Percentiles rank a stretch among this genome's conserved stretches.
phyloP scores from a whole-genome alignment of 202 grass and related monocot genomes.

The Panicum virgatum region DNA sequence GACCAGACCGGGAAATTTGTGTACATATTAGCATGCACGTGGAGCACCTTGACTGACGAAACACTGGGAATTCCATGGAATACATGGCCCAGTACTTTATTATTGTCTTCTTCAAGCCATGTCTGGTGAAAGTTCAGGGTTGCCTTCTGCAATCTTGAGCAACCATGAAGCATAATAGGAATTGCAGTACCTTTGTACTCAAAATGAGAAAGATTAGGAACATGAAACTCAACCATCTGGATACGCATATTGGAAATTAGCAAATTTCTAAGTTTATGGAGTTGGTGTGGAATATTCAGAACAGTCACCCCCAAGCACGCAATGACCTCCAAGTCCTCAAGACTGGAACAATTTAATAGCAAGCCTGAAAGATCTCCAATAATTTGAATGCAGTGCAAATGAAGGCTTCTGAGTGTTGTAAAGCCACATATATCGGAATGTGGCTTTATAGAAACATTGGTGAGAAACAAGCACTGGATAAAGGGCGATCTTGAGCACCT shows the following conservation, averaged over 20 bases:
- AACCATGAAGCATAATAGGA: constrained; percentile 17
- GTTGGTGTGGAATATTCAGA: constrained; percentile 9
- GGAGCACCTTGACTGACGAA: constrained; percentile 17
- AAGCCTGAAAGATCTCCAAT: constrained; percentile 4
- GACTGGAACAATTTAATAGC: neutral
- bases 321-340: constrained; percentile 29
- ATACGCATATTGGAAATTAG: neutral
- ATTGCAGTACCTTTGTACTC: neutral
- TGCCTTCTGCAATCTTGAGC: constrained; percentile 17
- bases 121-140: neutral
- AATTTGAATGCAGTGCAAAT: constrained; percentile 3
- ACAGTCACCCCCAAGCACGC: neutral
- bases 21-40: neutral
- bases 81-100: neutral
- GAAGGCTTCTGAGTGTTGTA: constrained; percentile 10
- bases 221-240: neutral
- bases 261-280: constrained; percentile 29
- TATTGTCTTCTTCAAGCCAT: neutral
- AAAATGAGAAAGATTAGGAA: neutral
- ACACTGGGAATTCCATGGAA: constrained; percentile 16
- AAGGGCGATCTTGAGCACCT: neutral
- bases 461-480: constrained; percentile 12
- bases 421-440: neutral
- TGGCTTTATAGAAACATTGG: neutral
- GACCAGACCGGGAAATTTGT: neutral